Percentiles rank a stretch among this genome's conserved stretches.
phyloP scores from a whole-genome alignment of 441 rosid species.

The Adansonia grandidieri region DNA sequence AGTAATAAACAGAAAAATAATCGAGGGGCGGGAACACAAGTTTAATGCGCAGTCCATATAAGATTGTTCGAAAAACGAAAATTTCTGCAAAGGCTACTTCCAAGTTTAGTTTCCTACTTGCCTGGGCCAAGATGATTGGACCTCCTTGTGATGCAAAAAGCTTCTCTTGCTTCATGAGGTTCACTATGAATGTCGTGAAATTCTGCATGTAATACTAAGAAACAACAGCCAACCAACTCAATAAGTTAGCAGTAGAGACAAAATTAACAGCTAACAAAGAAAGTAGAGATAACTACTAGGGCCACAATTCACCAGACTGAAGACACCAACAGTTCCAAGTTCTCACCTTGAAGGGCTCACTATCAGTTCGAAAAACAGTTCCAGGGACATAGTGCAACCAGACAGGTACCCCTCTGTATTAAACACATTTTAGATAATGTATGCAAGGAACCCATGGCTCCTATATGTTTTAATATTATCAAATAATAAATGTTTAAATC shows the following conservation, averaged over 20 bases:
- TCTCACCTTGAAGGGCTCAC: constrained; percentile 79
- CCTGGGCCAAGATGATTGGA: constrained; percentile 97
- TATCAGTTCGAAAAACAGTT: constrained; percentile 85
- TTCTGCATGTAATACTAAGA: constrained; percentile 82
- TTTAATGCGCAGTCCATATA: neutral
- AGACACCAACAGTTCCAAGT: neutral
- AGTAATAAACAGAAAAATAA: neutral
- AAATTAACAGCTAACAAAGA: constrained; percentile 1
- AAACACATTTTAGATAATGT: constrained; percentile 22
- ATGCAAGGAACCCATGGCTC: neutral
- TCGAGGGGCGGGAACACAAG: neutral
- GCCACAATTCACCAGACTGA: neutral
- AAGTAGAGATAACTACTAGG: neutral
- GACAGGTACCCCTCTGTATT: constrained; percentile 81
- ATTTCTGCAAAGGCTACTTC: neutral
- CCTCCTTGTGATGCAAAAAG: constrained; percentile 97
- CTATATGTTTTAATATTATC: neutral
- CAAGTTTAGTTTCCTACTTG: constrained; percentile 32
- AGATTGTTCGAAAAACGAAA: neutral
- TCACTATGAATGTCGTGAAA: constrained; percentile 72
- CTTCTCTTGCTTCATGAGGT: constrained; percentile 87
- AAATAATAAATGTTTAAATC: constrained; percentile 12
- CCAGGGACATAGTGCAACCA: constrained; percentile 94
- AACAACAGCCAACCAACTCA: constrained; percentile 18
- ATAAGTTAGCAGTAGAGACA: constrained; percentile 4